phyloP scores from a whole-genome alignment of 768 basidiomycete species.

The Hortiboletus flavorubellus region DNA sequence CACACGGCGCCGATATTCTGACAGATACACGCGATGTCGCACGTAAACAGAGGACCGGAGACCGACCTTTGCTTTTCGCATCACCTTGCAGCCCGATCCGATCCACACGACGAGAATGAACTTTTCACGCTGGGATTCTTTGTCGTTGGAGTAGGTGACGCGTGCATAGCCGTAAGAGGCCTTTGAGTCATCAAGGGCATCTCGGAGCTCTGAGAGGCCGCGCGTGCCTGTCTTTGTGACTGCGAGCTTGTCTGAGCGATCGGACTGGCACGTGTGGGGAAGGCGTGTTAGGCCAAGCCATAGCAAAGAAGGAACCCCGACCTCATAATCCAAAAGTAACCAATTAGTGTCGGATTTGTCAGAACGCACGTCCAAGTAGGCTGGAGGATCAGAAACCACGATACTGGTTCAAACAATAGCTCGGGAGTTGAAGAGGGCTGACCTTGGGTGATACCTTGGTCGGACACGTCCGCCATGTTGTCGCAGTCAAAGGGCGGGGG shows the following conservation, averaged over 20 bases:
- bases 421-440: slow-evolving; percentile 17
- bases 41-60: slow-evolving; percentile 16
- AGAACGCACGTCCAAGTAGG: slow-evolving; percentile 82
- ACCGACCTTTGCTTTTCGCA: slow-evolving; percentile 87
- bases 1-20: slow-evolving; percentile 8
- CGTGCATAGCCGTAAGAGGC: slow-evolving; percentile 85
- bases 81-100: slow-evolving; percentile 77
- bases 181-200: slow-evolving; percentile 64
- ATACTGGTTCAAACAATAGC: slow-evolving; percentile 14
- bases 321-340: slow-evolving; percentile 88
- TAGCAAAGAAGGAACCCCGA: slow-evolving; percentile 27
- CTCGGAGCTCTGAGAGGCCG: slow-evolving; percentile 73
- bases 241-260: slow-evolving; percentile 76
- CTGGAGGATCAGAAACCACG: slow-evolving; percentile 36
- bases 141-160: slow-evolving; percentile 82
- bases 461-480: slow-evolving; percentile 75
- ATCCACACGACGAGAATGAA: slow-evolving; percentile 85
- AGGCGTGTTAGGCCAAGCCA: slow-evolving; percentile 18
- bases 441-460: slow-evolving; percentile 75
- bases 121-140: slow-evolving; percentile 85
- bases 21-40: slow-evolving; percentile 13
- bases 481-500: not conserved
- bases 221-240: slow-evolving; percentile 79
- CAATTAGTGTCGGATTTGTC: slow-evolving; percentile 88
- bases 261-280: slow-evolving; percentile 41